Base-by-base conservation (phyloP, 352 stramenopile genomes). In the Pythium scleroteichum region DNA sequence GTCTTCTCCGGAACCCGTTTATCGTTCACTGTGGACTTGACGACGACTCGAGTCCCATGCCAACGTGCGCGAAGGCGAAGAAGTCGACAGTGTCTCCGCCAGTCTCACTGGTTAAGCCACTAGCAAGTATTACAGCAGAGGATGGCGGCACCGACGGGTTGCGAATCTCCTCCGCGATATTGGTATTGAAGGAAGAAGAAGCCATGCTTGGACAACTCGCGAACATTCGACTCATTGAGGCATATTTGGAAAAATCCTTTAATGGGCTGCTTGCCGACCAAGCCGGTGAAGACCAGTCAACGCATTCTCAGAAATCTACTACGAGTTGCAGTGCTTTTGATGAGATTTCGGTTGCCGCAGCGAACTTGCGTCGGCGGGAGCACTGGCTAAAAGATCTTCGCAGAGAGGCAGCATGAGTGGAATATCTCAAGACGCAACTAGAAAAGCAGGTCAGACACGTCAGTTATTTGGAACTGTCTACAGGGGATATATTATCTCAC, bases 1-100 rank as follows among this genome's bases (percentile, higher is more conserved):
- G 66, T 3, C 65, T 87, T 26, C 17, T 59, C 32, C 77, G 79
- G 5, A 89, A 89, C 26, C 77, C 79, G 4, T 86, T 89, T 26
- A 72, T 87, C 24, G 64, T 76, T 19, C 49, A 57, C 12, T 65
- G 68, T 14, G 59, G 66, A 5, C 24, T 87, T 32, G 76, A 84
- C 41, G 46, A 10, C 7, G 35, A 51, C 39, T 10, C 10, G 29
- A 10, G 29, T 35, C 5, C 5, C 29, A 5, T 10, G 10, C 5
- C 29, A 35, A 10, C 29, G 29, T 10, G 10, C 29, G 5, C 29
- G 24, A 53, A 14, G 56, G 40, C 9, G 16, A 57, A 33, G 2
- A 16, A 22, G 27, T 32, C 20, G 19, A 27, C 10, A 1, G 2
- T 62, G 0, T 52, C 64, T 7, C 75, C 72, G 16, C 65, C 66